phyloP scores from a whole-genome alignment of 768 basidiomycete genomes.

The Hirschioporus abietinus region DNA sequence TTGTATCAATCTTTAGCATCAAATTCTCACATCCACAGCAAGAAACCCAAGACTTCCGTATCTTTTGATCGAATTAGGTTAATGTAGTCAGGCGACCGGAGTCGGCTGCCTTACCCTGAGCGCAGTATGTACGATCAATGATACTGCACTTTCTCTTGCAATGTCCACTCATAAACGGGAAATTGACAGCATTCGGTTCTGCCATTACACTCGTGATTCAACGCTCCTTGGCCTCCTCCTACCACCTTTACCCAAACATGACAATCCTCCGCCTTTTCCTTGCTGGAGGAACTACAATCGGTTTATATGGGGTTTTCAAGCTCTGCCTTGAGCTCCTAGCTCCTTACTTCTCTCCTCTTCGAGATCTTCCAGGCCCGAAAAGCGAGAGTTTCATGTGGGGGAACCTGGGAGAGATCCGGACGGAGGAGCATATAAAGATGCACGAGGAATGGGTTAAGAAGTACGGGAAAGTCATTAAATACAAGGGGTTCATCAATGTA shows the following conservation, averaged over 20 bases:
- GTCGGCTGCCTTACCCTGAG: too few species aligned
- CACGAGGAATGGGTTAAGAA: constrained; percentile 44
- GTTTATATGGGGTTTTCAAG: background rate
- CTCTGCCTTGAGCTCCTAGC: background rate
- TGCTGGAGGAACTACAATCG: background rate
- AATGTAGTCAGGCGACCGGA: too few species aligned
- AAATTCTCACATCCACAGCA: too few species aligned
- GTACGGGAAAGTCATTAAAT: constrained; percentile 43
- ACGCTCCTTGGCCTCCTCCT: background rate
- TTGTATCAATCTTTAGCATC: too few species aligned
- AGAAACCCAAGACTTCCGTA: too few species aligned
- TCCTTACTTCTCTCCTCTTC: constrained; percentile 31
- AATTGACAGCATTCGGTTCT: background rate
- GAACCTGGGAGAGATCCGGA: constrained; percentile 38
- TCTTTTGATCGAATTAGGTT: too few species aligned
- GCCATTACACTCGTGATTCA: background rate
- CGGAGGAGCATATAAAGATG: constrained; percentile 30
- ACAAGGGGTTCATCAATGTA: constrained; percentile 40
- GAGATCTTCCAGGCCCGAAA: constrained; percentile 47
- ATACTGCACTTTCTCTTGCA: background rate
- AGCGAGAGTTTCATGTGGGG: constrained; percentile 42
- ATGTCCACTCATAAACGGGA: background rate
- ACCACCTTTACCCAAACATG: background rate
- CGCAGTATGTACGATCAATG: background rate
- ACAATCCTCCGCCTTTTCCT: background rate